These are phyloP conservation scores for Thielaviopsis populi DNA, from an alignment of 2,329 filamentous ascomycete species.

Conservation along the genomic window DNA sequence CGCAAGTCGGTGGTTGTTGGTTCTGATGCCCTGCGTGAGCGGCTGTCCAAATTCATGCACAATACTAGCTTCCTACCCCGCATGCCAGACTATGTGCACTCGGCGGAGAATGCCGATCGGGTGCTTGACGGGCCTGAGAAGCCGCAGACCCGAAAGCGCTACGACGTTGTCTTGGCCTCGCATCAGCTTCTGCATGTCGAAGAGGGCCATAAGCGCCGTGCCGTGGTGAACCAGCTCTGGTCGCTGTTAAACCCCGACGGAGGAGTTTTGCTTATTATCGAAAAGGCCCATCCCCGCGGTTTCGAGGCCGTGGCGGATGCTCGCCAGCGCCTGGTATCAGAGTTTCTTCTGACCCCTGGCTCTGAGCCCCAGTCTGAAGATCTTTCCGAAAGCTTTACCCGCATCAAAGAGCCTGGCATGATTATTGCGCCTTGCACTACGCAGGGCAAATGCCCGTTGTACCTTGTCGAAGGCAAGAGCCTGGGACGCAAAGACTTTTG, in stretches of 20 bases:
- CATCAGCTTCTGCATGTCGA: constrained; percentile 65
- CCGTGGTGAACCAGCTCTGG: constrained; percentile 80
- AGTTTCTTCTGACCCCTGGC: constrained; percentile 44
- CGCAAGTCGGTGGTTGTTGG: constrained; percentile 71
- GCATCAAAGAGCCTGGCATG: constrained; percentile 43
- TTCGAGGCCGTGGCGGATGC: constrained; percentile 86
- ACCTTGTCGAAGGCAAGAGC: constrained; percentile 52
- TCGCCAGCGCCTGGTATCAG: constrained; percentile 60
- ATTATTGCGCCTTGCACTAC: constrained; percentile 73
- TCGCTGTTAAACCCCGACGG: constrained; percentile 67
- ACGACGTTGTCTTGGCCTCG: constrained; percentile 79
- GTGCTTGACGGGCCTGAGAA: constrained; percentile 42
- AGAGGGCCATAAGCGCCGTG: constrained; percentile 62
- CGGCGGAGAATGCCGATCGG: constrained; percentile 41
- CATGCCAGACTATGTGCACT: constrained; percentile 71
- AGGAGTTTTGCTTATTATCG: constrained; percentile 71
- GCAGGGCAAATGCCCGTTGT: constrained; percentile 81
- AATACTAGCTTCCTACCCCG: constrained; percentile 87
- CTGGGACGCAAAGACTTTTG: constrained; percentile 77
- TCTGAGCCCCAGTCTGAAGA: constrained; percentile 24
- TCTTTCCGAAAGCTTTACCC: constrained; percentile 20
- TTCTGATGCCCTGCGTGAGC: constrained; percentile 57
- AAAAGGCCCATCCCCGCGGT: constrained; percentile 80
- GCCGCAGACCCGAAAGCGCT: constrained; percentile 54
- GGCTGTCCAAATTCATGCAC: constrained; percentile 61